A percentile compares a stretch with the other conserved stretches of the same genome.
These are phyloP conservation scores for Nemania bipapillata DNA, from an alignment of 2,329 filamentous ascomycete species.

Conservation along the genomic window DNA sequence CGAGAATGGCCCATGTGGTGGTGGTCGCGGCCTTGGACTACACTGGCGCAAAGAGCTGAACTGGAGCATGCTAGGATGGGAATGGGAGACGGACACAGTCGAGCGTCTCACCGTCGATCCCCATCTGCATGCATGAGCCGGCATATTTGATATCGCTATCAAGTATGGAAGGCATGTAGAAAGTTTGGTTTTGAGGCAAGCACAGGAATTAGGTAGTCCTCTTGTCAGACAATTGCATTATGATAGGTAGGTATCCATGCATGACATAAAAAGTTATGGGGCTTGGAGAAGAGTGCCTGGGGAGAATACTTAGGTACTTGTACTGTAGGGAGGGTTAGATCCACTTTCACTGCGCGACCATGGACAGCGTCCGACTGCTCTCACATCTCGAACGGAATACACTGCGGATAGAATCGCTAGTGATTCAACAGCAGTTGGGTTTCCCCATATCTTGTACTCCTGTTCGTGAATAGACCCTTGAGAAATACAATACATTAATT, in stretches of 20 bases:
- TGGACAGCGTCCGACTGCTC: constrained; percentile 2
- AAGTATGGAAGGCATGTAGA: constrained; percentile 35
- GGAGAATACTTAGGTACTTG: too few species aligned
- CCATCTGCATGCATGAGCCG: constrained; percentile 60
- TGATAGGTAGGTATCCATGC: too few species aligned
- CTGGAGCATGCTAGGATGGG: constrained; percentile 86
- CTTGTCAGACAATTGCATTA: constrained; percentile 52
- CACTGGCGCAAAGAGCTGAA: constrained; percentile 83
- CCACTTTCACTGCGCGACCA: constrained; percentile 12
- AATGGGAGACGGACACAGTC: constrained; percentile 68
- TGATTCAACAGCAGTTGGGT: constrained; percentile 6
- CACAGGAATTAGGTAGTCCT: constrained; percentile 65
- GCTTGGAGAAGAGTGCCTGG: constrained; percentile 17
- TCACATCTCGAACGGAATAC: constrained; percentile 1
- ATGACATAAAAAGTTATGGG: constrained; percentile 18
- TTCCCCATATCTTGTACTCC: background rate
- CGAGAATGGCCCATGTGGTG: constrained; percentile 54
- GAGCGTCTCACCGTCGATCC: constrained; percentile 57
- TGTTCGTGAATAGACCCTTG: background rate
- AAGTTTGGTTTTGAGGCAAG: constrained; percentile 53
- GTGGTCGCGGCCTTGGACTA: constrained; percentile 71
- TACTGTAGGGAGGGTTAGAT: constrained; percentile 10
- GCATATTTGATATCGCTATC: constrained; percentile 52
- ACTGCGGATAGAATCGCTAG: background rate
- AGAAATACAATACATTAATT: background rate